Percentiles rank a stretch among this genome's conserved stretches.
Conservation (phyloP, 441 rosid genomes). For the Rhodomyrtus psidioides region DNA sequence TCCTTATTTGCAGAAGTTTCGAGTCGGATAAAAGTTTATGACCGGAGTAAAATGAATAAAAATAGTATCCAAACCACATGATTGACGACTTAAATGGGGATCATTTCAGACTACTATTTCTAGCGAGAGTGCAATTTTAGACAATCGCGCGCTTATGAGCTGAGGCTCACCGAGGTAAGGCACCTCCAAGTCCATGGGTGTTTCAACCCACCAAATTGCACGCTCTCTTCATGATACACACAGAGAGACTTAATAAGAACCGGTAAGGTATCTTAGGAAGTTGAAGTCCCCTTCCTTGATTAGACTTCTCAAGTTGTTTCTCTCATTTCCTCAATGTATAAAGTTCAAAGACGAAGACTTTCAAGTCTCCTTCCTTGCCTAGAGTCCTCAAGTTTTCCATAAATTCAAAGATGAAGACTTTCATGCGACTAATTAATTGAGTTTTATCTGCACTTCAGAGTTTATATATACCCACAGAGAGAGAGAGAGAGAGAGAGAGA, state of each 20-base stretch:
- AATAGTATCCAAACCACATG: not conserved
- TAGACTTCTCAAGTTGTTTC: not conserved
- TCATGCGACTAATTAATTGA: not conserved
- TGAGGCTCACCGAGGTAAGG: too few species aligned
- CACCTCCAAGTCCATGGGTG: too few species aligned
- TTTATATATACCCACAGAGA: not conserved
- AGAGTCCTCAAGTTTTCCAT: not conserved
- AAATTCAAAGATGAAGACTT: not conserved
- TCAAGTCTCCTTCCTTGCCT: too few species aligned
- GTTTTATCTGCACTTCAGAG: not conserved
- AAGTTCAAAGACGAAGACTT: not conserved
- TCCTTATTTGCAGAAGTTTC: not conserved
- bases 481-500: not conserved
- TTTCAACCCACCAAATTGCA: not conserved
- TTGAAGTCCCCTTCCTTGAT: not conserved
- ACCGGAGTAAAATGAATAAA: not conserved
- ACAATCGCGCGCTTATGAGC: not conserved
- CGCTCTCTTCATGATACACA: not conserved
- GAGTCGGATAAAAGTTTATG: not conserved
- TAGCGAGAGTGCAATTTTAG: too few species aligned
- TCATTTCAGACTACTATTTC: not conserved
- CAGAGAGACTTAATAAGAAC: not conserved
- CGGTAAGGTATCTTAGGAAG: not conserved
- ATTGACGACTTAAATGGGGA: not conserved
- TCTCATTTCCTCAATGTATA: not conserved